Base-by-base conservation (phyloP, 1,284 basidiomycete genomes). In the Irpex rosettiformis region DNA sequence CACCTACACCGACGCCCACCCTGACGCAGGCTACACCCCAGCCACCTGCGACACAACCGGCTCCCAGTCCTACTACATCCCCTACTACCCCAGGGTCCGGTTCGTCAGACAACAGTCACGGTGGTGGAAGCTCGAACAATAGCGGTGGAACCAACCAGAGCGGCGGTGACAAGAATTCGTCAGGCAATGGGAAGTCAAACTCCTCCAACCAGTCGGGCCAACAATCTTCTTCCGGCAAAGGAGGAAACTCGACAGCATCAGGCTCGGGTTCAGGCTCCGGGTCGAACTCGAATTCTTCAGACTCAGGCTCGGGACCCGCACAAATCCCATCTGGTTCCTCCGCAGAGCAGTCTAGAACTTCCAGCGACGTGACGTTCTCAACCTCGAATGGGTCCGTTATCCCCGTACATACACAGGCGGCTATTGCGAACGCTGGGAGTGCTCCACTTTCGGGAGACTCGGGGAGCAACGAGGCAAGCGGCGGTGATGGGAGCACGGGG, bases 51-150 rank as follows among this genome's bases (percentile, higher is more conserved):
- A 25, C 55, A 29, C 55, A 43, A 25, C 54, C 54, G 27, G 54
- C 62, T n/a, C 55, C 60, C 6, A 43, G 61, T 13, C 25, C 59
- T n/a, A 18, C 64, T 13, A 56, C 55, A 7, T 49, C 62, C n/a
- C 25, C 59, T n/a, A 18, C 64, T 13, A 56, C 55, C 21, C 30
- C 60, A 13, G 10, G 53, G 29, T 54, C 53, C 18, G 47, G 47
- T 42, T 37, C 21, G 54, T 24, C 29, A 49, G 45, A 29, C 49
- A 40, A 27, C 48, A 16, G 30, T n/a, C n/a, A n/a, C n/a, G n/a
- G n/a, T 13, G 42, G 27, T n/a, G 16, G 30, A 5, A 25, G 53
- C 53, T 54, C 54, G 47, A 43, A 40, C 28, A 45, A 29, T 48
- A 43, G 53, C 53, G 54, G 49, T 30, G 29, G 49, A 40, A 33